A percentile compares a stretch with the other conserved stretches of the same genome.
phyloP scores from a whole-genome alignment of 805 yeast genomes.

The Candida chilensis region DNA sequence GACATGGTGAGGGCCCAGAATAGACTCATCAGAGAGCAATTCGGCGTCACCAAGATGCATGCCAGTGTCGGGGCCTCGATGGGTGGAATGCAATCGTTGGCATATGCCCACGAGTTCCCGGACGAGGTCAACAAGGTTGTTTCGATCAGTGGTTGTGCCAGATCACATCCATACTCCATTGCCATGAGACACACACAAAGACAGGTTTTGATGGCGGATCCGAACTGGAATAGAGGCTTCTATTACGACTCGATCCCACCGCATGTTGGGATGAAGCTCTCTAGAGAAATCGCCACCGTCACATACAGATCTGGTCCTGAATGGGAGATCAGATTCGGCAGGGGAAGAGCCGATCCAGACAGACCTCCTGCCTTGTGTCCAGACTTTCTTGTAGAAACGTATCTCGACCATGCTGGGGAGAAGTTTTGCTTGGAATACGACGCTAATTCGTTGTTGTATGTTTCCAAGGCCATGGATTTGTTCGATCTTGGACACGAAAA shows the following conservation, averaged over 20 bases:
- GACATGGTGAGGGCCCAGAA: constrained; percentile 92
- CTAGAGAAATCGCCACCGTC: constrained; percentile 89
- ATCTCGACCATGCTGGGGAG: constrained; percentile 90
- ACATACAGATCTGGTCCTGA: constrained; percentile 95
- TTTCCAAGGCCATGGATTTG: constrained; percentile 91
- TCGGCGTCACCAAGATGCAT: constrained; percentile 55
- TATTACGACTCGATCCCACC: constrained; percentile 80
- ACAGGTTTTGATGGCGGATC: constrained; percentile 90
- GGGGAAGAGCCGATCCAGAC: constrained; percentile 75
- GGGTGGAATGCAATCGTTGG: constrained; percentile 99
- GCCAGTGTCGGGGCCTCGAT: constrained; percentile 87
- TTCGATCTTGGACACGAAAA: constrained; percentile 64
- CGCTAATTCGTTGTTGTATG: constrained; percentile 79
- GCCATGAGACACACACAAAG: constrained; percentile 92
- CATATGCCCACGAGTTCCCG: constrained; percentile 79
- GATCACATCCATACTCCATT: constrained; percentile 89
- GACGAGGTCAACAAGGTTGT: constrained; percentile 65
- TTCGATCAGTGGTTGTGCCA: constrained; percentile 86
- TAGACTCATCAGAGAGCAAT: constrained; percentile 49
- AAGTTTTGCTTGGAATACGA: constrained; percentile 89
- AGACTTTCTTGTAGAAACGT: constrained; percentile 86
- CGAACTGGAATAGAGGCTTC: constrained; percentile 89
- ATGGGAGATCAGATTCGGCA: constrained; percentile 90
- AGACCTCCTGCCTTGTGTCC: constrained; percentile 85
- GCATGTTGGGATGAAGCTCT: constrained; percentile 90